phyloP scores from a whole-genome alignment of 352 stramenopile genomes.

The Aphanomyces invadans region DNA sequence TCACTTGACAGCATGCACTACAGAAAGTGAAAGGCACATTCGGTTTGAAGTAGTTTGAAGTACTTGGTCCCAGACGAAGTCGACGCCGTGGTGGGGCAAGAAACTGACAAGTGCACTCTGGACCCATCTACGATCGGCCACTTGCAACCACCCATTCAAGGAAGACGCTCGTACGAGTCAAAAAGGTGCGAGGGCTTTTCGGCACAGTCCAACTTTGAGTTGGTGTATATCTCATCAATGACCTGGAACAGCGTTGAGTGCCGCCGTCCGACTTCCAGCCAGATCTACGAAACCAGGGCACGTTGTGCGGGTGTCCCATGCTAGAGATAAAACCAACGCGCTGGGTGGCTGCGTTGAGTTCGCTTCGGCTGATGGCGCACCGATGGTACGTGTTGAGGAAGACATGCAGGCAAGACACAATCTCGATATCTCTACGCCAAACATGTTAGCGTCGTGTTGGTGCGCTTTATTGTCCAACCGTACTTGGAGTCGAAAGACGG shows the following conservation, averaged over 20 bases:
- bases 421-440: background rate
- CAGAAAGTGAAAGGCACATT: too few relatives aligned
- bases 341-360: conserved; percentile 4
- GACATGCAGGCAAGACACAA: conserved; percentile 1
- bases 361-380: conserved; percentile 5
- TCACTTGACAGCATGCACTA: conserved; percentile 10
- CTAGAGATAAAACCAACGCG: too few relatives aligned
- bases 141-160: background rate
- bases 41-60: background rate
- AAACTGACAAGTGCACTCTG: conserved; percentile 15
- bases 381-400: background rate
- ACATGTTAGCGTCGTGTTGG: background rate
- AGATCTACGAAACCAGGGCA: background rate
- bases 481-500: background rate
- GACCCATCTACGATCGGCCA: conserved; percentile 8
- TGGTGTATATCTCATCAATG: background rate
- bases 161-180: background rate
- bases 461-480: background rate
- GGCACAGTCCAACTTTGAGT: background rate
- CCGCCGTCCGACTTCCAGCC: background rate
- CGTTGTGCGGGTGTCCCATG: too few relatives aligned
- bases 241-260: background rate
- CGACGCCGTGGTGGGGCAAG: background rate
- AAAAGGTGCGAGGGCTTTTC: conserved; percentile 11
- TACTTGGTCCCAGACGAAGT: conserved; percentile 23